Percentiles rank a stretch among this genome's conserved stretches.
These are phyloP conservation scores for Malus hybrid DNA, from an alignment of 331 rosid species.

Conservation along the genomic window DNA sequence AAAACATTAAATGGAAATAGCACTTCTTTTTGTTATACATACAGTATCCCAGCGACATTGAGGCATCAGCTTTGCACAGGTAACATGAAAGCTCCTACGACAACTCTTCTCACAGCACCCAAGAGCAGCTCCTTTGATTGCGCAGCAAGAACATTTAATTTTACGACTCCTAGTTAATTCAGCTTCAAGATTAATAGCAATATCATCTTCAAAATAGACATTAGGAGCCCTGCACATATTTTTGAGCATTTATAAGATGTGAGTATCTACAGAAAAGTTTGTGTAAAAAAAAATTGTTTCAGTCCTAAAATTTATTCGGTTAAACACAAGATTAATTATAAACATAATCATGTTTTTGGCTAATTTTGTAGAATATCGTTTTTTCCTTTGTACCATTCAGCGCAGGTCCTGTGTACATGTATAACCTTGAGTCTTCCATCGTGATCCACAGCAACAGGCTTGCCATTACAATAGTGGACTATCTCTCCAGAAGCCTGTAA, in stretches of 20 bases:
- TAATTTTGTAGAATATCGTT: neutral
- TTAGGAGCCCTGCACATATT: constrained; percentile 79
- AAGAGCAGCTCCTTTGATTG: constrained; percentile 78
- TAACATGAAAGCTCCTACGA: constrained; percentile 85
- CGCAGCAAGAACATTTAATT: constrained; percentile 84
- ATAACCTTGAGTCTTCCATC: constrained; percentile 49
- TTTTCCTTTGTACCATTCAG: constrained; percentile 61
- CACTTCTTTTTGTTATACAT: constrained; percentile 16
- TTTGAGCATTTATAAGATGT: constrained; percentile 10
- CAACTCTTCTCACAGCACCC: constrained; percentile 84
- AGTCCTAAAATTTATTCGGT: neutral
- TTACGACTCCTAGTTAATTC: constrained; percentile 77
- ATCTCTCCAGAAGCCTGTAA: constrained; percentile 72
- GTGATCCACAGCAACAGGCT: constrained; percentile 44
- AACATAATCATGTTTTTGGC: neutral
- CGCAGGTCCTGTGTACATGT: constrained; percentile 80
- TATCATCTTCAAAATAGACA: constrained; percentile 68
- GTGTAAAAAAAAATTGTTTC: neutral
- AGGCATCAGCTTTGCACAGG: constrained; percentile 79
- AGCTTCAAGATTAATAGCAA: constrained; percentile 78
- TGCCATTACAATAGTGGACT: constrained; percentile 57
- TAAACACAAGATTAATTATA: neutral
- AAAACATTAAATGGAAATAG: constrained; percentile 2
- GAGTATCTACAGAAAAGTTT: neutral
- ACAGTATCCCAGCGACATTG: constrained; percentile 93